A percentile compares a stretch with the other conserved stretches of the same genome.
Conservation (phyloP, 1,284 basidiomycete genomes). For the Heimioporus retisporus region DNA sequence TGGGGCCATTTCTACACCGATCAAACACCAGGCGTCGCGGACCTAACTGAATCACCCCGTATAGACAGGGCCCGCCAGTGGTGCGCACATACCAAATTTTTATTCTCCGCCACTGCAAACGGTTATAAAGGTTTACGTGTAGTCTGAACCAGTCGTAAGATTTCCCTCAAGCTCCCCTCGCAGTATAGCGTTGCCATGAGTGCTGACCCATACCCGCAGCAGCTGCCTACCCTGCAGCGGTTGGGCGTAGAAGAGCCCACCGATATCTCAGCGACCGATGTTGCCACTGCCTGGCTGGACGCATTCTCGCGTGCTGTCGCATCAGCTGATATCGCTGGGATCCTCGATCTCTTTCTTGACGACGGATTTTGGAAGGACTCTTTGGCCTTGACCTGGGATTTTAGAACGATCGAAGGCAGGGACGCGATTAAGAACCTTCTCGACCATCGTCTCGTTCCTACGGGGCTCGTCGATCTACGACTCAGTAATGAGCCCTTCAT, state of each 20-base stretch:
- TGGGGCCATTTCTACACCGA: too few species aligned
- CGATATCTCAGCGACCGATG: slow-evolving; percentile 30
- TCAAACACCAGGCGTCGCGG: too few species aligned
- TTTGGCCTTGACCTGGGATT: slow-evolving; percentile 42
- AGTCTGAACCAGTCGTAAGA: too few species aligned
- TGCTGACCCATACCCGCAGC: slow-evolving; percentile 33
- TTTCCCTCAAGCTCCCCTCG: too few species aligned
- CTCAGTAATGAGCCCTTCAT: slow-evolving; percentile 26
- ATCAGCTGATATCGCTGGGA: slow-evolving; percentile 33
- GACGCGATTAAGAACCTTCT: slow-evolving; percentile 36
- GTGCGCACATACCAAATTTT: too few species aligned
- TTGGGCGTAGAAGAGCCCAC: slow-evolving; percentile 35
- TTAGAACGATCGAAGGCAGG: slow-evolving; percentile 37
- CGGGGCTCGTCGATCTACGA: slow-evolving; percentile 37
- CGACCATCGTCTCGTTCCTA: slow-evolving; percentile 41
- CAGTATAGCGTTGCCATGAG: too few species aligned
- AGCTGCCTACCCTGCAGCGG: slow-evolving; percentile 40
- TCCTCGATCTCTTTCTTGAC: slow-evolving; percentile 38
- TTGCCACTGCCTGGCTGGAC: slow-evolving; percentile 41
- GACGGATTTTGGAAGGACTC: slow-evolving; percentile 43
- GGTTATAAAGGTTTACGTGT: too few species aligned
- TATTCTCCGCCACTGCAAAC: too few species aligned
- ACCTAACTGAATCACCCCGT: too few species aligned
- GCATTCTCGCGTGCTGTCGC: slow-evolving; percentile 43
- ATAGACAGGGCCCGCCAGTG: too few species aligned